These are phyloP conservation scores for Ganoderma lingzhi DNA, from an alignment of 1,284 basidiomycete genomes.

Conservation along the genomic window DNA sequence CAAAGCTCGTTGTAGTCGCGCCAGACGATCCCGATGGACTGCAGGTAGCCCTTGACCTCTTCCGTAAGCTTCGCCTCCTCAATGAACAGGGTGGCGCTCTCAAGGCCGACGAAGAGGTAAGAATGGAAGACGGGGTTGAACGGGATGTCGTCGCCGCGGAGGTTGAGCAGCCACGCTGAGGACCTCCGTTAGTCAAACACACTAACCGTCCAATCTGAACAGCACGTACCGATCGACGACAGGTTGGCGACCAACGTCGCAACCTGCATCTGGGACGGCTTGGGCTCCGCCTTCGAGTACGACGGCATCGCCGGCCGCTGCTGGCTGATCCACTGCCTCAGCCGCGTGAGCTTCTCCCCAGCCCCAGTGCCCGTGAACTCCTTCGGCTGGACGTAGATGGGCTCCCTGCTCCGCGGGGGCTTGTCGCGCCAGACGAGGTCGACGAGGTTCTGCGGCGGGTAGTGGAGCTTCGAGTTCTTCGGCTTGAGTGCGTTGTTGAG, in stretches of 20 bases:
- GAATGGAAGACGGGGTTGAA: conserved; percentile 90
- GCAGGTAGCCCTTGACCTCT: conserved; percentile 65
- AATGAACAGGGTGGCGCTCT: conserved; percentile 72
- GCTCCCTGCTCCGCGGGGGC: conserved; percentile 70
- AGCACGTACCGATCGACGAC: conserved; percentile 64
- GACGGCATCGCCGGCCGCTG: conserved; percentile 68
- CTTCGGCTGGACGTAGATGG: conserved; percentile 79
- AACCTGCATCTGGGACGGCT: conserved; percentile 68
- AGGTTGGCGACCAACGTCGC: conserved; percentile 72
- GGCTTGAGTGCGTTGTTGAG: conserved; percentile 63
- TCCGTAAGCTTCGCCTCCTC: conserved; percentile 66
- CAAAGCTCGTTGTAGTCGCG: conserved; percentile 84
- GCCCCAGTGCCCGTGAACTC: conserved; percentile 77
- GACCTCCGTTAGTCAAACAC: background rate
- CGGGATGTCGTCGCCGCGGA: conserved; percentile 87
- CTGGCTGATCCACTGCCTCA: conserved; percentile 68
- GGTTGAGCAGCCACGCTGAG: conserved; percentile 81
- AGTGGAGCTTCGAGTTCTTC: conserved; percentile 68
- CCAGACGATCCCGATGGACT: conserved; percentile 63
- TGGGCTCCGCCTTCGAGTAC: conserved; percentile 67
- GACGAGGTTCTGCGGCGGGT: conserved; percentile 83
- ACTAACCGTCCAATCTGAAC: background rate
- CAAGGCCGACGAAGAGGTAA: conserved; percentile 78
- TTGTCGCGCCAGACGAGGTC: conserved; percentile 87
- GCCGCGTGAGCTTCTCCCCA: conserved; percentile 59